Percentiles rank a stretch among this genome's conserved stretches.
These are phyloP conservation scores for Blepharisma japonicum DNA, from an alignment of 73 alveolate species.

Conservation along the genomic window DNA sequence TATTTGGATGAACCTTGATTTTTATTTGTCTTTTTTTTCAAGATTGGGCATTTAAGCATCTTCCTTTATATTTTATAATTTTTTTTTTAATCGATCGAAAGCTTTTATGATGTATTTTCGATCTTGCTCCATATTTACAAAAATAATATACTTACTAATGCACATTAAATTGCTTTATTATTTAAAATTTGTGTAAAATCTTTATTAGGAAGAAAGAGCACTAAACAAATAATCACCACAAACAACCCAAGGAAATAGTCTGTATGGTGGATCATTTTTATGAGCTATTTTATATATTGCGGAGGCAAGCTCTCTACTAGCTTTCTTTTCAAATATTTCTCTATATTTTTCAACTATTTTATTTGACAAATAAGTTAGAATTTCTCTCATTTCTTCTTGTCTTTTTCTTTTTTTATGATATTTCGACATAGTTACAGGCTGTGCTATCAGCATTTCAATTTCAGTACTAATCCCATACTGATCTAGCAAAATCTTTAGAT, in stretches of 20 bases:
- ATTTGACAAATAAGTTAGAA: background rate
- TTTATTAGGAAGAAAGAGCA: slow-evolving; percentile 23
- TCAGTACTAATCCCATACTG: slow-evolving; percentile 57
- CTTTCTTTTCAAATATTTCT: background rate
- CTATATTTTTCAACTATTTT: slow-evolving; percentile 16
- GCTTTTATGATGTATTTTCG: no score
- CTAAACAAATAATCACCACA: background rate
- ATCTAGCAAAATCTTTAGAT: slow-evolving; percentile 45
- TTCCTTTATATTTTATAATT: no score
- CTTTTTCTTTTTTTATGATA: slow-evolving; percentile 6
- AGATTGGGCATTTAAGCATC: no score
- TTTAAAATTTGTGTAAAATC: background rate
- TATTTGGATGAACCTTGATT: no score
- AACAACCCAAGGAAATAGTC: slow-evolving; percentile 18
- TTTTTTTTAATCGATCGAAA: no score
- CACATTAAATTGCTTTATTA: no score
- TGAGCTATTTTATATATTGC: background rate
- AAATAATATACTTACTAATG: no score
- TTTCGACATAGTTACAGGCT: slow-evolving; percentile 12
- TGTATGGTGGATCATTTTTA: background rate
- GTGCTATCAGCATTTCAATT: slow-evolving; percentile 46
- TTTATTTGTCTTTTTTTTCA: no score
- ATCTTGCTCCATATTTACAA: no score
- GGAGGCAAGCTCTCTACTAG: background rate
- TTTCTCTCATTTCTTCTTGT: slow-evolving; percentile 13